Base-by-base conservation (phyloP, 1,139 yeast genomes). In the Kodamaea arcana region DNA sequence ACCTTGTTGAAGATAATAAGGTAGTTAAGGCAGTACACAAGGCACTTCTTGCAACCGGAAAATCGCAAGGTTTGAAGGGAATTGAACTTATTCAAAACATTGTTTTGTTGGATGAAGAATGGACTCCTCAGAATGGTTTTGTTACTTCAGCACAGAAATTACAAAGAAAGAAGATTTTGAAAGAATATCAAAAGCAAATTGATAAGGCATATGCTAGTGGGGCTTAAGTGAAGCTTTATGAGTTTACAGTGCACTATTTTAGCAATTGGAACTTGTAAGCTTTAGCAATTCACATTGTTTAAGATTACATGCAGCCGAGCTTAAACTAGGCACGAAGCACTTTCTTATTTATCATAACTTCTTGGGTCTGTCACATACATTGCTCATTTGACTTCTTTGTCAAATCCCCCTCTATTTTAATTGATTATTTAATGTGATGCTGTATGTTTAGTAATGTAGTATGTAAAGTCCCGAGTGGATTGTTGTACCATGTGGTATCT, bases 91-190 rank as follows among this genome's bases (percentile, higher is more conserved):
- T 94, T 43, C 79, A 78, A 47, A 94, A 92, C 47, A 72, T 84
- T 42, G 88, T 84, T 15, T 60, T 94, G 40, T 74, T 80, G 42
- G 92, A 84, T 48, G 90, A 82, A 33, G 99, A 94, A 67, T 94
- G 98, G 97, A 90, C 97, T 33, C 97, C 98, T 31, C 94, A 87
- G 62, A 86, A 82, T 55, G 97, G 97, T 2, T 84, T 70, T 47
- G 94, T 92, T 39, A 88, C 97, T 9, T 80, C 94, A 43, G 98
- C 98, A 21, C 97, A 92, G 67, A 94, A 94, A 65, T 75, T 94
- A 51, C 96, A 92, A 69, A 83, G 99, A 72, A 86, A 78, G 73
- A 85, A 84, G 72, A 94, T 94, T 57, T 69, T 87, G 54, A 78
- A 71, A 28, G 78, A 78, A 41, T 80, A 77, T 51, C 58, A 78